These are phyloP conservation scores for Pinus albicaulis DNA, from an alignment of 75 land plant species.

Conservation along the genomic window DNA sequence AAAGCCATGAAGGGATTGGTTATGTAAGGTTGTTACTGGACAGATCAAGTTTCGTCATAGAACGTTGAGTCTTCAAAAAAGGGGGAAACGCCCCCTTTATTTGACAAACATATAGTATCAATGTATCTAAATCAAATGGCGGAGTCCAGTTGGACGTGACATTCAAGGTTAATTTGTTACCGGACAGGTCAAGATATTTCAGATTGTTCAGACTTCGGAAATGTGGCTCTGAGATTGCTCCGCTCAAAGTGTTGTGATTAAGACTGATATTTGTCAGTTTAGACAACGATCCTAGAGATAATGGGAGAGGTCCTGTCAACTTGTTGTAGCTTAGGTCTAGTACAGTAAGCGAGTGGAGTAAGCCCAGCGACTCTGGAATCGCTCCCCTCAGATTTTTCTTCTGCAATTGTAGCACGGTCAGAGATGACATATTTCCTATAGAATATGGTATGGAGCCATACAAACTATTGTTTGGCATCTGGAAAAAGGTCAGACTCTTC, in stretches of 20 bases:
- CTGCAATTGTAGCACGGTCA: constrained; percentile 31
- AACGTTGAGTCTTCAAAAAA: not conserved
- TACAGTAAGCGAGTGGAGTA: constrained; percentile 12
- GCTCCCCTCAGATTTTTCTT: constrained; percentile 41
- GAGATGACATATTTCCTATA: not conserved
- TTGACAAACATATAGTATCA: not conserved
- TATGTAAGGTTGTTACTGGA: not conserved
- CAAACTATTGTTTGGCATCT: not conserved
- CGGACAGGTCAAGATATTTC: not conserved
- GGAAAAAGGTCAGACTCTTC: not conserved
- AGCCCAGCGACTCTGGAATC: constrained; percentile 50
- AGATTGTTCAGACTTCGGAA: not conserved
- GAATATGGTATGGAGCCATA: not conserved
- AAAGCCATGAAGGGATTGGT: not conserved
- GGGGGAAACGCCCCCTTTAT: not conserved
- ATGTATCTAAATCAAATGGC: not conserved
- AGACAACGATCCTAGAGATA: constrained; percentile 40
- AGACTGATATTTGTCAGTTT: not conserved
- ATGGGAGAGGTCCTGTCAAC: constrained; percentile 33
- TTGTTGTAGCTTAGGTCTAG: not conserved
- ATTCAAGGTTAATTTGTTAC: not conserved
- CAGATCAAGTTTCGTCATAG: not conserved
- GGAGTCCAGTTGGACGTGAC: not conserved
- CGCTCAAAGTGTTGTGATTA: not conserved
- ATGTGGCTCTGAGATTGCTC: not conserved